Percentiles rank a stretch among this genome's conserved stretches.
These are phyloP conservation scores for Aspergillus mulundensis DNA, from an alignment of 495 filamentous ascomycete genomes.

Conservation along the genomic window DNA sequence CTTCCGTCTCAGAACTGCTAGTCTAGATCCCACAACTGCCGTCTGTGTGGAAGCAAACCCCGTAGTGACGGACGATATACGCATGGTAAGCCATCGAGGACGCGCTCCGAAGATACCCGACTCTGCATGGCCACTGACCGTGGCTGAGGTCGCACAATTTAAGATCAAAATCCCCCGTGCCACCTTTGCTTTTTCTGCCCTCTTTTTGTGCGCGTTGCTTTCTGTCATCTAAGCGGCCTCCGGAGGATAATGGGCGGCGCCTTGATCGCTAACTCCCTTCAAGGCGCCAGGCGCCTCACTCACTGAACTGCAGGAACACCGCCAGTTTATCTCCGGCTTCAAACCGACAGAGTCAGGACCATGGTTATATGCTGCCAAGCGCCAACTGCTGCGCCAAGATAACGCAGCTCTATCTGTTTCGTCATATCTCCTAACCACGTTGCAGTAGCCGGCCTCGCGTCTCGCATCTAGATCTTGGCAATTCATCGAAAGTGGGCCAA, in stretches of 20 bases:
- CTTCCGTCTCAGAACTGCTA: not conserved
- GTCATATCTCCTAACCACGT: constrained; percentile 23
- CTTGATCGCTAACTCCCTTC: not conserved
- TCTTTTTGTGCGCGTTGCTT: not conserved
- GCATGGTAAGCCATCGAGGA: constrained; percentile 11
- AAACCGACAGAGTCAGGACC: constrained; percentile 6
- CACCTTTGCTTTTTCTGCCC: constrained; percentile 2
- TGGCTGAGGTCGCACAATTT: constrained; percentile 14
- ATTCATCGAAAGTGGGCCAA: not conserved
- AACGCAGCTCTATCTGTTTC: constrained; percentile 14
- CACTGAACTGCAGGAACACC: constrained; percentile 25
- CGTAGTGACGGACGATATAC: constrained; percentile 7
- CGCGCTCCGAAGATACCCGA: constrained; percentile 15
- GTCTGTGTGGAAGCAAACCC: constrained; percentile 1
- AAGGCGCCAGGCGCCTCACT: not conserved
- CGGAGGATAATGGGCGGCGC: not conserved
- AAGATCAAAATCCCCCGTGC: constrained; percentile 5
- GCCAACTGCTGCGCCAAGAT: constrained; percentile 20
- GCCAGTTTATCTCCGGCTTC: constrained; percentile 15
- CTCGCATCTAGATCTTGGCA: constrained; percentile 11
- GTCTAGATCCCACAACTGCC: constrained; percentile 11
- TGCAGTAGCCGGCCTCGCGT: constrained; percentile 19
- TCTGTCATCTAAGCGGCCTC: not conserved
- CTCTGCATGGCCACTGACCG: constrained; percentile 8
- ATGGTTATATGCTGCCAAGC: constrained; percentile 21